Percentiles rank a stretch among this genome's conserved stretches.
Evolutionary conservation across 768 basidiomycete species (phyloP).

Genomic region (Leccinum disarticulatum): DNA sequence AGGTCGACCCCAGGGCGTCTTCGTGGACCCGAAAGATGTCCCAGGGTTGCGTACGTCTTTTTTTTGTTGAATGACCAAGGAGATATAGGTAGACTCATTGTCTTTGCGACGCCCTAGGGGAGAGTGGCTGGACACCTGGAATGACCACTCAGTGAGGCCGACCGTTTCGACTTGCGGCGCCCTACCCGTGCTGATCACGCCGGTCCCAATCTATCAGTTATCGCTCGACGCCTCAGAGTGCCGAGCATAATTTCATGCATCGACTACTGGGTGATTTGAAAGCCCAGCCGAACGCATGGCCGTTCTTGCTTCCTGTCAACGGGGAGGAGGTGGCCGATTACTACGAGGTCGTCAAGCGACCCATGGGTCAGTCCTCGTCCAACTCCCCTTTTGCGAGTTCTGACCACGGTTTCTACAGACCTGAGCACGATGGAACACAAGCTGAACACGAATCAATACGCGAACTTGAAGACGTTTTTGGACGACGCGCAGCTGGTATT

Average conservation of each 20-base stretch:
- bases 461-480: constrained; percentile 67
- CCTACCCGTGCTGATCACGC: constrained; percentile 5
- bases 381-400: not conserved
- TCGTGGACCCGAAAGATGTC: too few species aligned
- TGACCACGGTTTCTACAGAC: constrained; percentile 46
- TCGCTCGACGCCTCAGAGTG: constrained; percentile 48
- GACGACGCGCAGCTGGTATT: constrained; percentile 83
- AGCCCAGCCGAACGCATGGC: constrained; percentile 80
- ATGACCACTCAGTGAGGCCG: constrained; percentile 68
- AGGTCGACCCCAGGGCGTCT: too few species aligned
- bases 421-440: constrained; percentile 86
- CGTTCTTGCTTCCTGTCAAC: constrained; percentile 83
- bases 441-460: constrained; percentile 85
- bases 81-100: not conserved
- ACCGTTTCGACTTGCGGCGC: not conserved
- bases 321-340: constrained; percentile 82
- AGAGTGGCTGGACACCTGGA: constrained; percentile 89
- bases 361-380: constrained; percentile 74
- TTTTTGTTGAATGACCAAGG: constrained; percentile 4
- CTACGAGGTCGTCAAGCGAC: constrained; percentile 81
- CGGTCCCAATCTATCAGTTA: constrained; percentile 16
- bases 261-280: constrained; percentile 77
- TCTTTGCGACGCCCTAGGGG: constrained; percentile 46
- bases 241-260: constrained; percentile 69
- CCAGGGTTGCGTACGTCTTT: too few species aligned